Evolutionary conservation across 2,329 filamentous ascomycete species (phyloP).

Genomic region (Aquanectria penicillioides): DNA sequence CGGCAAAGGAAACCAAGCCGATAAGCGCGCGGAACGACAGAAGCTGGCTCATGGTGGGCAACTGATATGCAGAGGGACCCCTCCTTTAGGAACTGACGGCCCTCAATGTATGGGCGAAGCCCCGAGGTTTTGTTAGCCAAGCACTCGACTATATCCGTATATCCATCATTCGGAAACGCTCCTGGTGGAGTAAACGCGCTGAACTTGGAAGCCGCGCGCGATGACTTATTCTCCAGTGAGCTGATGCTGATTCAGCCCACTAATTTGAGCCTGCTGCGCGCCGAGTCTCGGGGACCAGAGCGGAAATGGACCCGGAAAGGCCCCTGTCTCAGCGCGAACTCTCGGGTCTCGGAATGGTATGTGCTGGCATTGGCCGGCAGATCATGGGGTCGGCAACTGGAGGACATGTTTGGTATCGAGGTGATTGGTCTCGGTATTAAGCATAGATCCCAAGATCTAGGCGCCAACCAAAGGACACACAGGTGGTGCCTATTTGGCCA

Average conservation of each 20-base stretch:
- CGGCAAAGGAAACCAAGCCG: constrained; percentile 34
- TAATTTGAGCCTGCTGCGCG: background rate
- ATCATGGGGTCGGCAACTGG: background rate
- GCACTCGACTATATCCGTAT: constrained; percentile 37
- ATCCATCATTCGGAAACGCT: constrained; percentile 28
- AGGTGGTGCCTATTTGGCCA: no score
- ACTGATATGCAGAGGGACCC: background rate
- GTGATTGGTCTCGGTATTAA: background rate
- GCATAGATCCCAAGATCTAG: background rate
- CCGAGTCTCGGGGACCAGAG: background rate
- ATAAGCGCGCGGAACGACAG: constrained; percentile 33
- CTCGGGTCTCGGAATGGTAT: background rate
- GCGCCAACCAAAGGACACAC: no score
- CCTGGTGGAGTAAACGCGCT: constrained; percentile 4
- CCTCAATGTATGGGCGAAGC: background rate
- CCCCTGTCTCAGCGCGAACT: background rate
- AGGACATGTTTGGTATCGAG: background rate
- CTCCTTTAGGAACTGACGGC: background rate
- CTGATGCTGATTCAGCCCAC: constrained; percentile 34
- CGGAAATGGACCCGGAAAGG: background rate
- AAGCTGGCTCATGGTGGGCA: constrained; percentile 33
- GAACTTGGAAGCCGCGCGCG: constrained; percentile 24
- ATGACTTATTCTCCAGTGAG: constrained; percentile 11
- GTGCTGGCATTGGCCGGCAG: background rate
- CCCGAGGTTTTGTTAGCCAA: constrained; percentile 16